A percentile compares a stretch with the other conserved stretches of the same genome.
Conservation (phyloP, 2,329 filamentous ascomycete genomes). For the Blastomyces silverae region DNA sequence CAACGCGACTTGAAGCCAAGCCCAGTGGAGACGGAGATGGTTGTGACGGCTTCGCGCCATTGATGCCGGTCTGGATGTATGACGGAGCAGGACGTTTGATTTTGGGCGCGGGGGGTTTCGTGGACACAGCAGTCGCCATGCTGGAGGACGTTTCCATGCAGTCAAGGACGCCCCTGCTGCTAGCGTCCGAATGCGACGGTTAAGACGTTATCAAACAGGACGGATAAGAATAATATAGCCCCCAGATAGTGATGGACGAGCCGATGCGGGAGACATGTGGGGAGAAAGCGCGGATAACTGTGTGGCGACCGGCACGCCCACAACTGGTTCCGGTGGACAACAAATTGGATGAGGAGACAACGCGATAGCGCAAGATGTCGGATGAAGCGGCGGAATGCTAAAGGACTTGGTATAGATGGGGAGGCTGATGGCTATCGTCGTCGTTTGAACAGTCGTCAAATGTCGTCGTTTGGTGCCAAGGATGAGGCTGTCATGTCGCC, state of each 20-base stretch:
- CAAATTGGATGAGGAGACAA: background rate
- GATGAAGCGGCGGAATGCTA: background rate
- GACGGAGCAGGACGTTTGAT: constrained; percentile 62
- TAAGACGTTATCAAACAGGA: constrained; percentile 7
- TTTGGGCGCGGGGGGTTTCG: constrained; percentile 48
- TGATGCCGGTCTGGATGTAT: constrained; percentile 55
- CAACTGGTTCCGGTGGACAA: constrained; percentile 6
- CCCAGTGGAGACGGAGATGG: constrained; percentile 52
- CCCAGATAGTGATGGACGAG: constrained; percentile 35
- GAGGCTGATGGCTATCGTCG: constrained; percentile 6
- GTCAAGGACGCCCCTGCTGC: background rate
- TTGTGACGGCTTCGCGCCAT: constrained; percentile 52
- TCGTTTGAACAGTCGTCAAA: constrained; percentile 4
- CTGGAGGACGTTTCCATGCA: constrained; percentile 18
- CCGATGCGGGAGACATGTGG: constrained; percentile 43
- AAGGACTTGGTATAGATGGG: background rate
- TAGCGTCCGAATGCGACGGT: constrained; percentile 2
- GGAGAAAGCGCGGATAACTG: constrained; percentile 36
- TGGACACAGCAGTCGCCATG: constrained; percentile 43
- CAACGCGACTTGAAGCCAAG: constrained; percentile 50
- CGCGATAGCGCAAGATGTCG: background rate
- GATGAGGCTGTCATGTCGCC: constrained; percentile 22
- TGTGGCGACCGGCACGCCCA: constrained; percentile 27
- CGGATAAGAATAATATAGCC: constrained; percentile 30
- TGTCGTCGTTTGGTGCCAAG: constrained; percentile 33